A percentile compares a stretch with the other conserved stretches of the same genome.
phyloP scores from a whole-genome alignment of 805 yeast species.

The Cyberlindnera euphorbiae region DNA sequence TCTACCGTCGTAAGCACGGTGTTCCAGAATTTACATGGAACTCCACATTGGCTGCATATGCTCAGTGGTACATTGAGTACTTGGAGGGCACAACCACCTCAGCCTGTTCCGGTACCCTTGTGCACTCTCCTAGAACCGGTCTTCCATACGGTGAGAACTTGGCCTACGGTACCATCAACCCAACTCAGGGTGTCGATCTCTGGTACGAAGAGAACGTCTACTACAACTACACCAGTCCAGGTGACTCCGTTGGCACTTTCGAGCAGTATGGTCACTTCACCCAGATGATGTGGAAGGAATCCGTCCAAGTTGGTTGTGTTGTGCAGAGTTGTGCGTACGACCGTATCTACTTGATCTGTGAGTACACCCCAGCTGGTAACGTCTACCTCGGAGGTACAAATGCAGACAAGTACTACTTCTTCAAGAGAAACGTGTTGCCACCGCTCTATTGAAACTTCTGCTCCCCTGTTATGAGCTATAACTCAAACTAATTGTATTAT shows the following conservation, averaged over 20 bases:
- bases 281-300: slow-evolving; percentile 65
- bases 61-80: slow-evolving; percentile 43
- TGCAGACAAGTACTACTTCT: slow-evolving; percentile 32
- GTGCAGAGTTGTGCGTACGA: slow-evolving; percentile 15
- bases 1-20: slow-evolving; percentile 42
- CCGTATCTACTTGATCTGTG: slow-evolving; percentile 64
- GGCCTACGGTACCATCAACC: slow-evolving; percentile 53
- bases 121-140: slow-evolving; percentile 55
- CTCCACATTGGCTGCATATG: slow-evolving; percentile 39
- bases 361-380: slow-evolving; percentile 56
- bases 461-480: too few relatives aligned
- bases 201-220: slow-evolving; percentile 66
- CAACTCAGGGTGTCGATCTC: slow-evolving; percentile 48
- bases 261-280: slow-evolving; percentile 68
- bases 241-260: slow-evolving; percentile 36
- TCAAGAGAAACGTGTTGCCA: slow-evolving; percentile 40
- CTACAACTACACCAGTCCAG: slow-evolving; percentile 49
- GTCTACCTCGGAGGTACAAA: slow-evolving; percentile 21
- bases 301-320: slow-evolving; percentile 63
- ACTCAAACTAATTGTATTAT: too few relatives aligned
- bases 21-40: slow-evolving; percentile 47
- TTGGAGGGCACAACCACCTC: slow-evolving; percentile 33
- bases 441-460: slow-evolving; percentile 16
- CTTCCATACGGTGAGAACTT: slow-evolving; percentile 65
- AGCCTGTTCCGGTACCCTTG: slow-evolving; percentile 56